These are phyloP conservation scores for Tulasnella sp. DNA, from an alignment of 768 basidiomycete species.

Conservation along the genomic window DNA sequence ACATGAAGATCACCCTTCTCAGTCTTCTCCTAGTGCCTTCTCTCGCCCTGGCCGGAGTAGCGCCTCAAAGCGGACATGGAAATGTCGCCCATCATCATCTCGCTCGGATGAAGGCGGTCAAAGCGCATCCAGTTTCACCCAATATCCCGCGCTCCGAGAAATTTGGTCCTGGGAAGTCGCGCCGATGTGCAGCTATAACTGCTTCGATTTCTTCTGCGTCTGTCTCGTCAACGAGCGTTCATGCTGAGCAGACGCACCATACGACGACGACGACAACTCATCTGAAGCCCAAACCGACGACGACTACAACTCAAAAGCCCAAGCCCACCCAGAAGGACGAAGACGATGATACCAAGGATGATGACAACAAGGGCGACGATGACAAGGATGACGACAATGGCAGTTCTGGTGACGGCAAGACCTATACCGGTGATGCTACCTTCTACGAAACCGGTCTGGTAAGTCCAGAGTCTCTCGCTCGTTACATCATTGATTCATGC, in stretches of 20 bases:
- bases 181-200: not conserved
- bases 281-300: no score
- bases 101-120: no score
- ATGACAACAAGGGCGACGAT: not conserved
- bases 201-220: not conserved
- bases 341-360: not conserved
- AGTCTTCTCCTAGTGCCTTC: no score
- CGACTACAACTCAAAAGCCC: not conserved
- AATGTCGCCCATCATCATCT: no score
- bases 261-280: no score
- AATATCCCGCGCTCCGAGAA: no score
- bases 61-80: no score
- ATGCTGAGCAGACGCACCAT: no score
- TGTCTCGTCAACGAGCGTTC: not conserved
- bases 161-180: not conserved
- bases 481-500: not conserved
- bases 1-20: no score
- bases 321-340: not conserved
- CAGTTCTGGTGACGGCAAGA: not conserved
- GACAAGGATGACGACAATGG: not conserved
- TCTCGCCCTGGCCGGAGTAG: no score
- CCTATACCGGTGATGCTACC: not conserved
- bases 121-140: no score
- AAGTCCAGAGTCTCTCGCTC: not conserved
- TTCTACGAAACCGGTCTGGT: constrained; percentile 24